phyloP scores from a whole-genome alignment of 139 green algal genomes.

The Mesotaenium endlicherianum region DNA sequence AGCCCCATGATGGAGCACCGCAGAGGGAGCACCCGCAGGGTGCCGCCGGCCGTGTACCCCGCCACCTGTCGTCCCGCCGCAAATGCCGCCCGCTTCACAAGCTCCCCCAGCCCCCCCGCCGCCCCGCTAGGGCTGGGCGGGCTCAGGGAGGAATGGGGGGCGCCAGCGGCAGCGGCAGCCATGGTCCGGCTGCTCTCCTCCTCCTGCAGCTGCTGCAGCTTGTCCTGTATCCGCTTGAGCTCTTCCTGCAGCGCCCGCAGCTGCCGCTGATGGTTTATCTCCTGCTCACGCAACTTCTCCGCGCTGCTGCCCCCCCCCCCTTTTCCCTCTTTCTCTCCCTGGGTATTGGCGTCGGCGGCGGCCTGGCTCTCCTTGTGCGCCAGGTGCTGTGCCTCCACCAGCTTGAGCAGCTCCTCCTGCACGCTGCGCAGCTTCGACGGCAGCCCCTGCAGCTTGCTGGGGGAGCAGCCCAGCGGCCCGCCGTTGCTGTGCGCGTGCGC shows the following conservation, averaged over 20 bases:
- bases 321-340: not conserved
- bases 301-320: not conserved
- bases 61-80: not conserved
- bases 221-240: not conserved
- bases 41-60: not conserved
- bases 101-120: not conserved
- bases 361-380: not conserved
- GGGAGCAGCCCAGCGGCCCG: not conserved
- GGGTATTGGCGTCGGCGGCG: too few relatives aligned
- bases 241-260: slow-evolving; percentile 4
- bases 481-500: too few relatives aligned
- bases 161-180: too few relatives aligned
- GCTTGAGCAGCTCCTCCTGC: slow-evolving; percentile 7
- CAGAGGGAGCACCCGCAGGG: slow-evolving; percentile 17
- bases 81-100: not conserved
- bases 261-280: slow-evolving; percentile 14
- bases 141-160: too few relatives aligned
- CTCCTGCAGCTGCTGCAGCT: not conserved
- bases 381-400: slow-evolving; percentile 19
- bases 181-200: too few relatives aligned
- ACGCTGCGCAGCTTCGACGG: not conserved
- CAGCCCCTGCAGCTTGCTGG: not conserved
- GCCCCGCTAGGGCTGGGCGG: not conserved
- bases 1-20: slow-evolving; percentile 44
- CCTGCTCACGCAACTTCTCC: not conserved